These are phyloP conservation scores for Lachnellula subtilissima DNA, from an alignment of 2,329 filamentous ascomycete species.

Conservation along the genomic window DNA sequence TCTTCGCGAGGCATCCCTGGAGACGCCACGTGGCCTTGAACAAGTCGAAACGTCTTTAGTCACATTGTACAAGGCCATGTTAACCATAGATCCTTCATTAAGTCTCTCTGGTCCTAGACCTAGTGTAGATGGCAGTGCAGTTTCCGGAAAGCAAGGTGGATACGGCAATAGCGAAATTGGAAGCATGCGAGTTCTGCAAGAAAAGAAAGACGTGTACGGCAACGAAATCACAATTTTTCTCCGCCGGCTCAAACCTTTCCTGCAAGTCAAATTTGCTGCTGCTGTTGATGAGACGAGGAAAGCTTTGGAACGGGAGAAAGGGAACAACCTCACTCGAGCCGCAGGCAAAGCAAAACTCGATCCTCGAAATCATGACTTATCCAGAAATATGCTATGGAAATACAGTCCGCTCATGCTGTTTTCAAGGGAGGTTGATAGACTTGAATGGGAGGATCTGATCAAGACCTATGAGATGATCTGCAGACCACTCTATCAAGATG, in stretches of 20 bases:
- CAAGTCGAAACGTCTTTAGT: constrained; percentile 75
- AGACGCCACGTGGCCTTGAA: constrained; percentile 64
- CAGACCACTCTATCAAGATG: constrained; percentile 71
- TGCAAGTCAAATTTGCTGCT: constrained; percentile 74
- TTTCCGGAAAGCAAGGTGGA: constrained; percentile 37
- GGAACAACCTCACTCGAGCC: constrained; percentile 47
- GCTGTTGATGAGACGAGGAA: constrained; percentile 67
- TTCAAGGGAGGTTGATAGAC: constrained; percentile 73
- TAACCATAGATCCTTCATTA: constrained; percentile 83
- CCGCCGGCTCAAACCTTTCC: constrained; percentile 72
- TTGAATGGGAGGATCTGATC: constrained; percentile 77
- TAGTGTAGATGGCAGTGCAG: constrained; percentile 34
- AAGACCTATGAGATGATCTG: constrained; percentile 75
- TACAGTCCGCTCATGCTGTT: constrained; percentile 87
- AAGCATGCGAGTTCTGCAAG: constrained; percentile 88
- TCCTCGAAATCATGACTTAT: constrained; percentile 62
- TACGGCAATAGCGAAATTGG: constrained; percentile 50
- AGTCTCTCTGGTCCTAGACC: constrained; percentile 40
- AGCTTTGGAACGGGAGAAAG: constrained; percentile 44
- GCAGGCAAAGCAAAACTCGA: constrained; percentile 60
- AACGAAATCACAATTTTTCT: constrained; percentile 73
- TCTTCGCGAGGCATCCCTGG: constrained; percentile 68
- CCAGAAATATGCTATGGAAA: constrained; percentile 74
- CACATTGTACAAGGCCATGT: constrained; percentile 84
- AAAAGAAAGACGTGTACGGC: constrained; percentile 88